Conservation (phyloP, 140 eudicot species). For the Senecio squalidus region DNA sequence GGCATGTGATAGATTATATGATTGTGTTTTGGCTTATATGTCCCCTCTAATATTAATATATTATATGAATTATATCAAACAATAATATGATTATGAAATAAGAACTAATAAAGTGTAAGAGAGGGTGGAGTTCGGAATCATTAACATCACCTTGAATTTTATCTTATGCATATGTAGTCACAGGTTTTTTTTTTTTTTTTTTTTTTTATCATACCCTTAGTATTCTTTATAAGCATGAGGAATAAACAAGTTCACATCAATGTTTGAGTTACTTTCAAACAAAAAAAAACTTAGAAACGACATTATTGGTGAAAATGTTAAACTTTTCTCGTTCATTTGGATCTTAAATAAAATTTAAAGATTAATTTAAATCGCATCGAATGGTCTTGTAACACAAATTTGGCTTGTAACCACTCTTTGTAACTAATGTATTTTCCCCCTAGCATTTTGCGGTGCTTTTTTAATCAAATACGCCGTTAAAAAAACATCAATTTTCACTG, state of each 20-base stretch:
- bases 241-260: conserved; percentile 8
- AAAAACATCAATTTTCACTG: too few species aligned
- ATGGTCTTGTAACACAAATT: too few species aligned
- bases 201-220: neutral
- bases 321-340: too few species aligned
- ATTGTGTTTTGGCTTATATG: conserved; percentile 43
- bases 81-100: conserved; percentile 31
- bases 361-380: too few species aligned
- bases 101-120: conserved; percentile 24
- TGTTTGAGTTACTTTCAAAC: too few species aligned
- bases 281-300: too few species aligned
- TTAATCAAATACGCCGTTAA: too few species aligned
- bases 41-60: conserved; percentile 17
- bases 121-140: conserved; percentile 28
- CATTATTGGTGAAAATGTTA: too few species aligned
- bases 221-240: conserved; percentile 10
- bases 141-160: conserved; percentile 28
- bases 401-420: too few species aligned
- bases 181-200: neutral
- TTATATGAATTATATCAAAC: conserved; percentile 1
- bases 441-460: too few species aligned
- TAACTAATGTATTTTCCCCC: too few species aligned
- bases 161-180: conserved; percentile 12
- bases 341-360: too few species aligned
- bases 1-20: conserved; percentile 29